Evolutionary conservation across 2,329 filamentous ascomycete genomes (phyloP).

Genomic region (Aspergillus oerlinghausenensis): DNA sequence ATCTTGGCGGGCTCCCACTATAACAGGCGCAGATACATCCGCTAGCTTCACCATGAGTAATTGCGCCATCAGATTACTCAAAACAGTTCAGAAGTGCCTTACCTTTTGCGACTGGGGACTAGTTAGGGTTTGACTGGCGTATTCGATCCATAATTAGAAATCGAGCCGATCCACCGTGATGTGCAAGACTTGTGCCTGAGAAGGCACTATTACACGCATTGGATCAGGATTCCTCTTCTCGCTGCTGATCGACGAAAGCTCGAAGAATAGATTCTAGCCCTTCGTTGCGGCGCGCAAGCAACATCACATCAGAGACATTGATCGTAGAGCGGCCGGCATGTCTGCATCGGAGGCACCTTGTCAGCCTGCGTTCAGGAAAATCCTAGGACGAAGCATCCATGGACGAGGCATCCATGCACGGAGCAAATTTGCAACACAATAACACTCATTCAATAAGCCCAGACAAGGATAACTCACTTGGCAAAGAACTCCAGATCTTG

Average conservation of each 20-base stretch:
- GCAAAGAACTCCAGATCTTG: constrained; percentile 63
- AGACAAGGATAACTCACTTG: constrained; percentile 34
- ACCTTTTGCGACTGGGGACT: not conserved
- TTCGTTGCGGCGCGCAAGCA: constrained; percentile 82
- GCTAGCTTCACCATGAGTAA: not conserved
- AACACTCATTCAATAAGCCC: not conserved
- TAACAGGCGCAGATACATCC: not conserved
- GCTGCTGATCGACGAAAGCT: constrained; percentile 32
- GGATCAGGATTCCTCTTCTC: constrained; percentile 19
- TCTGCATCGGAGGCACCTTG: constrained; percentile 43
- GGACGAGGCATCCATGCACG: not conserved
- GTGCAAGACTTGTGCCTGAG: not conserved
- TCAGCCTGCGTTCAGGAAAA: not conserved
- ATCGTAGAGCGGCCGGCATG: constrained; percentile 80
- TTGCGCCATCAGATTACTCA: not conserved
- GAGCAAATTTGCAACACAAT: not conserved
- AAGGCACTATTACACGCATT: not conserved
- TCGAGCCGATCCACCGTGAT: not conserved
- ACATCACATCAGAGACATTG: constrained; percentile 78
- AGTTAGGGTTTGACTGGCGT: not conserved
- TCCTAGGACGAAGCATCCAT: not conserved
- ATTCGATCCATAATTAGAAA: not conserved
- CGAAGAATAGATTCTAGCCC: constrained; percentile 71
- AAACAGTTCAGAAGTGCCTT: not conserved
- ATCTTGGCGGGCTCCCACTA: not conserved